A percentile compares a stretch with the other conserved stretches of the same genome.
phyloP scores from a whole-genome alignment of 495 filamentous ascomycete species.

The Podospora tetraspora region DNA sequence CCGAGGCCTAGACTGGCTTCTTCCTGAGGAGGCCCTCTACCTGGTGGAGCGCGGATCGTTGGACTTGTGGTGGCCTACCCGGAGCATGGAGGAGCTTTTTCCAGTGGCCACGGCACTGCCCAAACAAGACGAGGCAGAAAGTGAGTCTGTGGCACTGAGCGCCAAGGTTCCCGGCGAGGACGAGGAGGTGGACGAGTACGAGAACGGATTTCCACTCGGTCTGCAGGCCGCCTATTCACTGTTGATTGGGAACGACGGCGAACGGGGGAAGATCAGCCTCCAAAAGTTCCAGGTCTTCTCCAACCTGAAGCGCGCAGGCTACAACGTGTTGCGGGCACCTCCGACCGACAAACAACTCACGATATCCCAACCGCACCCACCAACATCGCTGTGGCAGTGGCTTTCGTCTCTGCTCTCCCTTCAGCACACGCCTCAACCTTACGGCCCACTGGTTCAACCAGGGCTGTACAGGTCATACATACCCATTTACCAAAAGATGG shows the following conservation, averaged over 20 bases:
- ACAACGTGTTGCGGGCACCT: conserved; percentile 67
- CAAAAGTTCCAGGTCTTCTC: conserved; percentile 85
- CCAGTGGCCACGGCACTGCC: conserved; percentile 12
- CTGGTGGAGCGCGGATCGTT: conserved; percentile 79
- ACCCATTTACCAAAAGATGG: conserved; percentile 69
- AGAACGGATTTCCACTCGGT: conserved; percentile 74
- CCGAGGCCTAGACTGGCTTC: conserved; percentile 62
- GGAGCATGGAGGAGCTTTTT: conserved; percentile 37
- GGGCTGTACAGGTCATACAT: conserved; percentile 77
- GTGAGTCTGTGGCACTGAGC: conserved; percentile 17
- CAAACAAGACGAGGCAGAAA: conserved; percentile 20
- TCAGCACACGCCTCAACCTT: conserved; percentile 20
- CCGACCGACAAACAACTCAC: conserved; percentile 16
- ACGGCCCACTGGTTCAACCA: conserved; percentile 66
- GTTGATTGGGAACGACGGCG: conserved; percentile 59
- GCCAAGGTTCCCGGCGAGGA: not conserved
- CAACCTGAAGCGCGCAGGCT: conserved; percentile 76
- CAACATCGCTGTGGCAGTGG: conserved; percentile 36
- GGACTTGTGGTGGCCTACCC: conserved; percentile 73
- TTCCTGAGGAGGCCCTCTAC: conserved; percentile 91
- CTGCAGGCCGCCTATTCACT: conserved; percentile 84
- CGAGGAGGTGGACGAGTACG: conserved; percentile 42
- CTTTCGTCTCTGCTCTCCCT: conserved; percentile 34
- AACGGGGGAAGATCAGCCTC: conserved; percentile 55
- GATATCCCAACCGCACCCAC: conserved; percentile 2